Conservation (phyloP, 805 yeast species). For the Cyberlindnera subsufficiens region DNA sequence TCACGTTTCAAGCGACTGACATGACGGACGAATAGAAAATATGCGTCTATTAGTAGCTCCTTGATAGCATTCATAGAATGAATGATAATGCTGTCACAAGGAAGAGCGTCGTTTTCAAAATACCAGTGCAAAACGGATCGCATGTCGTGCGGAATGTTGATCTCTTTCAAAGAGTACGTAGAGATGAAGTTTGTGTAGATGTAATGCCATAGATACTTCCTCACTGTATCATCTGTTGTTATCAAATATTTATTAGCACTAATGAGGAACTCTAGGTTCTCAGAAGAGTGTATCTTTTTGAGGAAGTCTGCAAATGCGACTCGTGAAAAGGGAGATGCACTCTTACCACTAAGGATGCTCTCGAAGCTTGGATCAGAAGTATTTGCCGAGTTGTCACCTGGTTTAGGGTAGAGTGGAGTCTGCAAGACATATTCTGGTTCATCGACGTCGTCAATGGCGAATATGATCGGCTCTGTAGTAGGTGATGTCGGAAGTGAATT, state of each 20-base stretch:
- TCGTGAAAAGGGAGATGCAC: conserved; percentile 22
- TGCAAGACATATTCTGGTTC: background rate
- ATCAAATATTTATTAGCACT: conserved; percentile 15
- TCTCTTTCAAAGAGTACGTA: conserved; percentile 32
- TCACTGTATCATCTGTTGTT: conserved; percentile 2
- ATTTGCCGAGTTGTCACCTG: conserved; percentile 5
- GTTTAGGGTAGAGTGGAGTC: conserved; percentile 16
- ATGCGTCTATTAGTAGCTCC: conserved; percentile 20
- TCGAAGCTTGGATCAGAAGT: conserved; percentile 19
- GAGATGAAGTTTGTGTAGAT: conserved; percentile 35
- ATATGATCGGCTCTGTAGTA: background rate
- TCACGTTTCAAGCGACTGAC: conserved; percentile 8
- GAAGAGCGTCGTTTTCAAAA: conserved; percentile 10
- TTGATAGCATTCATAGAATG: conserved; percentile 18
- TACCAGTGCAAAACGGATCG: conserved; percentile 9
- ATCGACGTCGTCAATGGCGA: conserved; percentile 1
- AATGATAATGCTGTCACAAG: conserved; percentile 13
- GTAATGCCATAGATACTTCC: conserved; percentile 15
- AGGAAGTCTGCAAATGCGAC: conserved; percentile 21
- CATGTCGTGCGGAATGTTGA: conserved; percentile 22
- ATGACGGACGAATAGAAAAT: conserved; percentile 18
- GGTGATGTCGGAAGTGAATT: background rate
- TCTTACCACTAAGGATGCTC: conserved; percentile 17
- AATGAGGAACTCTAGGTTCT: conserved; percentile 23
- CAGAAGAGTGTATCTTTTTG: conserved; percentile 21